phyloP scores from a whole-genome alignment of 2,329 filamentous ascomycete genomes.

The Arthrobotrys megalospora region DNA sequence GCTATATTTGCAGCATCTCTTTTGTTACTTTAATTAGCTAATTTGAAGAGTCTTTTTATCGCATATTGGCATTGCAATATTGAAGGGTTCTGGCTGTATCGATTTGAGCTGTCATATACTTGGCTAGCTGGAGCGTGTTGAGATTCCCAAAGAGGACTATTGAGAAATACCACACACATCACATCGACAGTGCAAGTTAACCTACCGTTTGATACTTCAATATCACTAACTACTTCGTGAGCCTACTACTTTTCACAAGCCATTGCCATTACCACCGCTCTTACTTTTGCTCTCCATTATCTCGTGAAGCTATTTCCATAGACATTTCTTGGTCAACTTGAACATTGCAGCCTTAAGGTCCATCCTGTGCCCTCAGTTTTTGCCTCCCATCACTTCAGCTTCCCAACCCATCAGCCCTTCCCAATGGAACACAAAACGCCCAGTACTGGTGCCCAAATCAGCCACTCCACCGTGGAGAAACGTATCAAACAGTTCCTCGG shows the following conservation, averaged over 20 bases:
- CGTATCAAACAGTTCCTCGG: slow-evolving; percentile 52
- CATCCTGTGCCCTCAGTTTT: neutral
- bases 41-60: slow-evolving; percentile 17
- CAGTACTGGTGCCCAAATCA: slow-evolving; percentile 23
- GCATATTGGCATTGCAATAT: neutral
- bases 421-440: slow-evolving; percentile 45
- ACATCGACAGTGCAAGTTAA: neutral
- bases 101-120: neutral
- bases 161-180: slow-evolving; percentile 32
- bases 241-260: too few relatives aligned
- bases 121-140: slow-evolving; percentile 31
- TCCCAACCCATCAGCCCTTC: neutral
- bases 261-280: neutral
- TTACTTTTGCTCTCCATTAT: neutral
- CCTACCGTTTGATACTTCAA: neutral
- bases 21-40: slow-evolving; percentile 20
- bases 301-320: neutral
- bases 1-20: slow-evolving; percentile 21
- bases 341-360: slow-evolving; percentile 6
- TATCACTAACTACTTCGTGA: slow-evolving; percentile 1
- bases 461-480: slow-evolving; percentile 48
- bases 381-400: slow-evolving; percentile 3
- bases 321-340: neutral
- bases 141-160: slow-evolving; percentile 8
- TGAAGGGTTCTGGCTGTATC: neutral